A percentile compares a stretch with the other conserved stretches of the same genome.
phyloP scores from a whole-genome alignment of 2,329 filamentous ascomycete genomes.

The Juglanconis oblonga region DNA sequence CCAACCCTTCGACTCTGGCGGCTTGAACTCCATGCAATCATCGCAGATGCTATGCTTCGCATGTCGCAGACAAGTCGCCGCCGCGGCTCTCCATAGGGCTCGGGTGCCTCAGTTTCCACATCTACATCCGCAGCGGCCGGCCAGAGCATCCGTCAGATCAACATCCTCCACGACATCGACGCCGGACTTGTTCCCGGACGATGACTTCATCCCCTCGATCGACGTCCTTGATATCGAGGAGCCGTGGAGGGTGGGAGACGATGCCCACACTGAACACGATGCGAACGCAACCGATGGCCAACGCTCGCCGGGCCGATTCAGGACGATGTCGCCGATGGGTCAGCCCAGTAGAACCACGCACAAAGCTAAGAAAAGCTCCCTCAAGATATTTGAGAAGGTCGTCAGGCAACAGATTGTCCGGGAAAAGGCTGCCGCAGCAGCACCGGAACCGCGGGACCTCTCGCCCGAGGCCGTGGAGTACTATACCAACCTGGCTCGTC shows the following conservation, averaged over 20 bases:
- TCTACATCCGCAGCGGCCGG: conserved; percentile 8
- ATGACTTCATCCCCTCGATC: conserved; percentile 10
- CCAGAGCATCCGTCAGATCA: not conserved
- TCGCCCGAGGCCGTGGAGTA: conserved; percentile 20
- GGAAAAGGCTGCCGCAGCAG: not conserved
- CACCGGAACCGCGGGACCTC: not conserved
- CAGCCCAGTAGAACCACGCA: too few relatives aligned
- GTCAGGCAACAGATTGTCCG: conserved; percentile 5
- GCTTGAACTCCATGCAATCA: conserved; percentile 1
- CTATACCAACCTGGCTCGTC: conserved; percentile 26
- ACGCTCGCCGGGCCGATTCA: not conserved
- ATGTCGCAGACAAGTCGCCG: conserved; percentile 11
- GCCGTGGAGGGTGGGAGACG: not conserved
- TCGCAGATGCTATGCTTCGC: conserved; percentile 4
- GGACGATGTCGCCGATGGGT: not conserved
- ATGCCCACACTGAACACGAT: not conserved
- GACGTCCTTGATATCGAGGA: not conserved
- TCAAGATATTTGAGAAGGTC: conserved; percentile 14
- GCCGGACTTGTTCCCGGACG: not conserved
- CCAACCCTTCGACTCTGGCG: not conserved
- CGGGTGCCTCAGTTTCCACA: conserved; percentile 10
- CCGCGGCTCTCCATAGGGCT: conserved; percentile 18
- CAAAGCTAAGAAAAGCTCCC: not conserved
- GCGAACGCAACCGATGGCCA: not conserved
- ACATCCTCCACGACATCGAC: not conserved